Percentiles rank a stretch among this genome's conserved stretches.
phyloP scores from a whole-genome alignment of 768 basidiomycete species.

The Suillus subluteus region DNA sequence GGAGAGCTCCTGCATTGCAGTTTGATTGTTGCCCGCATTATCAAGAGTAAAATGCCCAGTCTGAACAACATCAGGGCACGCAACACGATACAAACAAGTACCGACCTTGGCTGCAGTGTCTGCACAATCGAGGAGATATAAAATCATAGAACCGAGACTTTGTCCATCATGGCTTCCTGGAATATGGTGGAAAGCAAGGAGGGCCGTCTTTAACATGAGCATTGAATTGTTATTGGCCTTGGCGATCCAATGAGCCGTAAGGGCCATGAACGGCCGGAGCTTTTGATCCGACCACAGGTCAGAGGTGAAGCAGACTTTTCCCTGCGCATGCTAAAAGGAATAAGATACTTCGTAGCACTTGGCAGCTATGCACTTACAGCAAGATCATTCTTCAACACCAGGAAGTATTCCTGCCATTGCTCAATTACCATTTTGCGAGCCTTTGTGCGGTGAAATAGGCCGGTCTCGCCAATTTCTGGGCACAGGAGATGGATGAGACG shows the following conservation, averaged over 20 bases:
- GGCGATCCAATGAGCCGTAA: constrained; percentile 36
- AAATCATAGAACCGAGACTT: too few relatives aligned
- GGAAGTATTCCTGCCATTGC: constrained; percentile 25
- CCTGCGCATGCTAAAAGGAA: constrained; percentile 13
- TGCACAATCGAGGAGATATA: constrained; percentile 10
- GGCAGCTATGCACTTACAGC: constrained; percentile 19
- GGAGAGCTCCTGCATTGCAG: constrained; percentile 3
- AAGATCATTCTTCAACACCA: constrained; percentile 24
- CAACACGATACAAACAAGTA: too few relatives aligned
- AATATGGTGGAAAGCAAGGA: constrained; percentile 6
- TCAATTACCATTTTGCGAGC: constrained; percentile 23
- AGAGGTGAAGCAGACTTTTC: constrained; percentile 28
- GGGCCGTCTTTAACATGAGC: constrained; percentile 2
- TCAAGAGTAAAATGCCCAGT: constrained; percentile 12
- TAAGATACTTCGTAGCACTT: neutral
- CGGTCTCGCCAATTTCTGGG: constrained; percentile 24
- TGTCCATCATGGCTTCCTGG: too few relatives aligned
- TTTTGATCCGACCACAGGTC: constrained; percentile 39
- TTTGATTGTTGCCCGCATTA: constrained; percentile 2
- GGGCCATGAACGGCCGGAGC: constrained; percentile 31
- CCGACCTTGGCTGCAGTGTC: neutral
- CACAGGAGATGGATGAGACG: constrained; percentile 15
- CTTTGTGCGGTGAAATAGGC: constrained; percentile 30
- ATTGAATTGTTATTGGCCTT: neutral
- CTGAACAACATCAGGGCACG: neutral